Evolutionary conservation across 2,329 filamentous ascomycete genomes (phyloP).

Genomic region (Diaporthe capsici): DNA sequence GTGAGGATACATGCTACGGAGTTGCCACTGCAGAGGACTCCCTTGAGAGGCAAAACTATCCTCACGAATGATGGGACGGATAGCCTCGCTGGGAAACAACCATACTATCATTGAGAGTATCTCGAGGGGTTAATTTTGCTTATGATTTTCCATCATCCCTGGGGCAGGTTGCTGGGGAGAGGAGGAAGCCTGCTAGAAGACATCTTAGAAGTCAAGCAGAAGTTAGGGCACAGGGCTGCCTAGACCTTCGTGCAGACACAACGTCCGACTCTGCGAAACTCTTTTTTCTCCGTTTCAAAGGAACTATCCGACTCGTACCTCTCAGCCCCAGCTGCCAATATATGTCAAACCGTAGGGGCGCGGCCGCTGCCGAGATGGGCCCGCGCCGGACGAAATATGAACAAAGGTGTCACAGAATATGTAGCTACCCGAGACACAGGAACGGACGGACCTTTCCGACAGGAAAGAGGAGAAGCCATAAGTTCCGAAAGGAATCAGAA

Average conservation of each 20-base stretch:
- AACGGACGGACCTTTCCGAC: not conserved
- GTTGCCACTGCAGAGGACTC: conserved; percentile 25
- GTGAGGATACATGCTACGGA: not conserved
- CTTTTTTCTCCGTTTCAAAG: no score
- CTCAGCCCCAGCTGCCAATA: not conserved
- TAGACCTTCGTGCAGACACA: not conserved
- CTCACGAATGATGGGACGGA: not conserved
- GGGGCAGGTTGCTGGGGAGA: not conserved
- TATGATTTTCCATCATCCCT: no score
- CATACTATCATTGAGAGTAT: not conserved
- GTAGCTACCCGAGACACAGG: conserved; percentile 31
- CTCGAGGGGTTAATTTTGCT: not conserved
- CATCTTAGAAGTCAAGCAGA: not conserved
- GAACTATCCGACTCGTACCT: not conserved
- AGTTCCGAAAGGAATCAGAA: not conserved
- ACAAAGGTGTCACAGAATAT: conserved; percentile 33
- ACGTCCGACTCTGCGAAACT: not conserved
- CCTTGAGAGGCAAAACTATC: not conserved
- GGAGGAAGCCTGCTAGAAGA: not conserved
- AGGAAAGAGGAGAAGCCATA: not conserved
- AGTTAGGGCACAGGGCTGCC: not conserved
- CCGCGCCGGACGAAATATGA: conserved; percentile 14
- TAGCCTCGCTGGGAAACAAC: not conserved
- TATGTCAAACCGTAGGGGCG: conserved; percentile 5
- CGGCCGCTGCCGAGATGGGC: not conserved